These are phyloP conservation scores for Paracoccidioides lutzii DNA, from an alignment of 2,329 filamentous ascomycete genomes.

Conservation along the genomic window DNA sequence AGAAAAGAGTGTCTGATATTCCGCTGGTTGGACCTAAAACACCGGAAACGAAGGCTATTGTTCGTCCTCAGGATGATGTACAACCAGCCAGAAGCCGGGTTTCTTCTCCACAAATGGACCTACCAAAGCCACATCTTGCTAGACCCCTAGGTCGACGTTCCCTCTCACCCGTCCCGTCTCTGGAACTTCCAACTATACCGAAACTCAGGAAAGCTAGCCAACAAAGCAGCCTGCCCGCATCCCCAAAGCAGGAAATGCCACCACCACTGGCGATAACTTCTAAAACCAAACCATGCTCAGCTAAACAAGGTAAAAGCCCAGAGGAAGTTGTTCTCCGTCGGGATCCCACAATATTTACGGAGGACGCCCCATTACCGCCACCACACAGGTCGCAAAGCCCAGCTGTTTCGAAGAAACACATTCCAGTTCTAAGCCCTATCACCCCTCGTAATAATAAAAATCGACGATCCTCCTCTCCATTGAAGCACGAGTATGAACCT, in stretches of 20 bases:
- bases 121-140: slow-evolving; percentile 16
- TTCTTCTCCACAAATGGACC: neutral
- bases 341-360: slow-evolving; percentile 11
- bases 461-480: slow-evolving; percentile 73
- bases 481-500: slow-evolving; percentile 94
- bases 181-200: slow-evolving; percentile 32
- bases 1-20: neutral
- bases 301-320: slow-evolving; percentile 17
- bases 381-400: slow-evolving; percentile 43
- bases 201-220: slow-evolving; percentile 29
- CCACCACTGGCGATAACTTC: slow-evolving; percentile 15
- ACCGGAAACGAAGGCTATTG: neutral
- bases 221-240: slow-evolving; percentile 18
- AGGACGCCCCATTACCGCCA: slow-evolving; percentile 32
- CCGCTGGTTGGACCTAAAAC: neutral
- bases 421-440: slow-evolving; percentile 38
- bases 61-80: neutral
- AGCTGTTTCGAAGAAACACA: slow-evolving; percentile 20
- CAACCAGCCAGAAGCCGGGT: neutral
- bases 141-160: slow-evolving; percentile 23
- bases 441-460: slow-evolving; percentile 35
- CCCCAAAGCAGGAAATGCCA: slow-evolving; percentile 9
- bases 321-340: slow-evolving; percentile 8
- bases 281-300: slow-evolving; percentile 15
- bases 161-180: slow-evolving; percentile 36